Conservation (phyloP, 1,284 basidiomycete species). For the Heimioporus punctisporus region DNA sequence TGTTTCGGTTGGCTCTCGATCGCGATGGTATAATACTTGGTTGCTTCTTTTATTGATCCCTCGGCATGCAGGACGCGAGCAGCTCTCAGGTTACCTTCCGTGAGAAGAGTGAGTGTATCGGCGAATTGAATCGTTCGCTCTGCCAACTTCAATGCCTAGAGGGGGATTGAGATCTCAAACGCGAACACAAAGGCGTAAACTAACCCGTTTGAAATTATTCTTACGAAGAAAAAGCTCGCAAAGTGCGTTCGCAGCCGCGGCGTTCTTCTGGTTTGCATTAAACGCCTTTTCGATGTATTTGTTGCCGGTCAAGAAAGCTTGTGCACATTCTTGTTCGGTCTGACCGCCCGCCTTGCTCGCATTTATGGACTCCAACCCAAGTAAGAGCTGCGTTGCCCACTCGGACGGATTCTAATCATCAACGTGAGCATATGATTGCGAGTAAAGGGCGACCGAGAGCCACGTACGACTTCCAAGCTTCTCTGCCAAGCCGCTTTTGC, state of each 20-base stretch:
- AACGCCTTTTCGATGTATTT: conserved; percentile 74
- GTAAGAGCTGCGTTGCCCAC: conserved; percentile 76
- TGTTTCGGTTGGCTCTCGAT: conserved; percentile 76
- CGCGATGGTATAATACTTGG: conserved; percentile 76
- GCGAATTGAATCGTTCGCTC: conserved; percentile 93
- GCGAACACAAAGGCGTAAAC: background rate
- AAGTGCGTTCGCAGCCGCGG: conserved; percentile 77
- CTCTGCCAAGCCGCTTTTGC: conserved; percentile 90
- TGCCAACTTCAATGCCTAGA: conserved; percentile 84
- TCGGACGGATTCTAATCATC: conserved; percentile 67
- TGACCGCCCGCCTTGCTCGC: conserved; percentile 68
- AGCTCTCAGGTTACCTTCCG: conserved; percentile 79
- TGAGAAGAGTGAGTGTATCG: conserved; percentile 79
- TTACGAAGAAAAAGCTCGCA: conserved; percentile 77
- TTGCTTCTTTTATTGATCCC: conserved; percentile 63
- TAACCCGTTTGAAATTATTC: conserved; percentile 55
- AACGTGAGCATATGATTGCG: conserved; percentile 2
- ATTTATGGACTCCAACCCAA: conserved; percentile 87
- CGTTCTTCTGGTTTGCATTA: conserved; percentile 75
- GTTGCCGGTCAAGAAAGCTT: conserved; percentile 61
- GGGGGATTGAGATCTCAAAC: background rate
- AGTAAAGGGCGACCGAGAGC: background rate
- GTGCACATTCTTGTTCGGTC: conserved; percentile 60
- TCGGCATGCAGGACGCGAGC: conserved; percentile 80
- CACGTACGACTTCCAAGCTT: conserved; percentile 76